Percentiles rank a stretch among this genome's conserved stretches.
phyloP scores from a whole-genome alignment of 2,329 filamentous ascomycete species.

The Penicillium sp. region DNA sequence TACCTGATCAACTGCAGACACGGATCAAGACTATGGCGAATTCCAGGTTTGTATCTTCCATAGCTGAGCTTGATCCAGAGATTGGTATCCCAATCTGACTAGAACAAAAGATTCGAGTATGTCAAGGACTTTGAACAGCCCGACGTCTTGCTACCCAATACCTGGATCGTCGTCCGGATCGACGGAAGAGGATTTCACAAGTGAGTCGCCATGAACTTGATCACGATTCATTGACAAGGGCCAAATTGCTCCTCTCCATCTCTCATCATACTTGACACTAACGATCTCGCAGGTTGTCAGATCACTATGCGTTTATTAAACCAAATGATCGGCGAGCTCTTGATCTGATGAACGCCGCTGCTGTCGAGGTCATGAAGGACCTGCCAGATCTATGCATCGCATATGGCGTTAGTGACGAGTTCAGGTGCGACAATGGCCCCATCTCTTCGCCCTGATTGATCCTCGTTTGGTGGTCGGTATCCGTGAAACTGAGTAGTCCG shows the following conservation, averaged over 20 bases:
- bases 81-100: background rate
- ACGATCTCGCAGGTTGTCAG: conserved; percentile 61
- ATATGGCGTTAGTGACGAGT: conserved; percentile 94
- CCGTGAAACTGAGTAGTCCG: background rate
- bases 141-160: conserved; percentile 76
- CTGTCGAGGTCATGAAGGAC: conserved; percentile 75
- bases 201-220: conserved; percentile 43
- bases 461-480: background rate
- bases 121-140: conserved; percentile 82
- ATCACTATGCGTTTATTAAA: conserved; percentile 79
- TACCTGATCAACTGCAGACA: background rate
- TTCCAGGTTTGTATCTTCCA: conserved; percentile 27
- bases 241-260: too few relatives aligned
- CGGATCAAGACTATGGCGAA: conserved; percentile 29
- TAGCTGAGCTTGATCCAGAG: too few relatives aligned
- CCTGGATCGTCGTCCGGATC: conserved; percentile 90
- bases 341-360: conserved; percentile 90
- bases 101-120: conserved; percentile 71
- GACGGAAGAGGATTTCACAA: conserved; percentile 95
- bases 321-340: conserved; percentile 85
- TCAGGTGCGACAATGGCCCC: conserved; percentile 40
- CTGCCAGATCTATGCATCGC: conserved; percentile 79
- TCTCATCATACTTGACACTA: too few relatives aligned
- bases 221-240: too few relatives aligned
- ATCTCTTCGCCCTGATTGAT: conserved; percentile 1